Base-by-base conservation (phyloP, 495 filamentous ascomycete genomes). In the Trichocladium uniseriatum region DNA sequence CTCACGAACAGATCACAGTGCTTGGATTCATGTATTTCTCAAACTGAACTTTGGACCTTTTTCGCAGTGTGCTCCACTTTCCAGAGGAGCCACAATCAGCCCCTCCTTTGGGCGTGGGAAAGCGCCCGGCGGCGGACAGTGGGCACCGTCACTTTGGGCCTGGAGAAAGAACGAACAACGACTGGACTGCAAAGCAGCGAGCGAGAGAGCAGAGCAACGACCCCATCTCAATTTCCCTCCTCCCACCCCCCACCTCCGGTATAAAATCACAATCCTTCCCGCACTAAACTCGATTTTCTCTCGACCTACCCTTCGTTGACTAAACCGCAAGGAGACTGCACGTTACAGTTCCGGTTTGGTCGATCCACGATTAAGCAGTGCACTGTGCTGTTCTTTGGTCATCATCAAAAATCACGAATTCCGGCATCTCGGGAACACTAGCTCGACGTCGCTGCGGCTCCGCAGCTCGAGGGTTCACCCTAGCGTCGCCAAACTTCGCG, bases 231-330 rank as follows among this genome's bases (percentile, higher is more conserved):
- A 43, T 54, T 58, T 52, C 54, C 48, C 32, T 48, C 47, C 41
- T 15, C 44, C 49, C 43, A 51, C 38, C 45, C 39, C 43, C 38
- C 38, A 27, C 28, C 20, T 42, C 28, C 47, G 48, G 38, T 63
- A 63, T 66, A 66, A 63, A 62, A 57, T 58, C 53, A 56, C 53
- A 53, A 51, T 60, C 53, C 49, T 38, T 52, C 56, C 62, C 60
- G 56, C 58, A 60, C 60, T 63, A 63, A 39, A 51, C 63, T 61
- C 52, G 47, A 63, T 66, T 61, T 59, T 59, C 58, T 53, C 54
- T 51, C 54, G 54, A 45, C 40, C 51, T 47, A 57, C 52, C 48
- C 54, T 35, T 51, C 20, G 15, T 3, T 27, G 24, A 27, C 24
- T 27, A 8, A 27, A 27, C 24, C 24, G 4, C 3, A 8, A 27